Evolutionary conservation across 805 yeast genomes (phyloP).

Genomic region (Candida boleticola): DNA sequence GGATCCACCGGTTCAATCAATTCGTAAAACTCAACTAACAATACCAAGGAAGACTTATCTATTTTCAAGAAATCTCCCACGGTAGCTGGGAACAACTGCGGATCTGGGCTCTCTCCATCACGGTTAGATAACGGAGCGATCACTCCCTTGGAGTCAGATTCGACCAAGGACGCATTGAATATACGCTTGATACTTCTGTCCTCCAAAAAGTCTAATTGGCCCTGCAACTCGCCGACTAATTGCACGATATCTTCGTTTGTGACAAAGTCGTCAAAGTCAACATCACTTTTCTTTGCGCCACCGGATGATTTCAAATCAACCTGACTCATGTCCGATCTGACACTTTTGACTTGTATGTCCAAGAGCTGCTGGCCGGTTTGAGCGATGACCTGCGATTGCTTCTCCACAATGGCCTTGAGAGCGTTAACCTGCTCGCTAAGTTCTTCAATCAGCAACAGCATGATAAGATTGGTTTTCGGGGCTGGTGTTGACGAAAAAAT

Average conservation of each 20-base stretch:
- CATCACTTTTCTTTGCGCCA: conserved; percentile 13
- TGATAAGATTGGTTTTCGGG: neutral
- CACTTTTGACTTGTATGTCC: conserved; percentile 61
- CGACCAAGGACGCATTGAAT: conserved; percentile 53
- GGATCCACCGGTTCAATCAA: conserved; percentile 54
- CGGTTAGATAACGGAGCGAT: conserved; percentile 72
- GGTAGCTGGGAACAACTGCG: conserved; percentile 55
- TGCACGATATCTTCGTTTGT: conserved; percentile 84
- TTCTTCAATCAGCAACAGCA: conserved; percentile 15
- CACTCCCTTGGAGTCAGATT: conserved; percentile 30
- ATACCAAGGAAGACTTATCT: conserved; percentile 44
- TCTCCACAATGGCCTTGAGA: conserved; percentile 53
- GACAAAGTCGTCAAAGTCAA: conserved; percentile 58
- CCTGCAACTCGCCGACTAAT: conserved; percentile 85
- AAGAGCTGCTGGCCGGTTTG: conserved; percentile 80
- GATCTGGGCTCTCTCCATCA: conserved; percentile 71
- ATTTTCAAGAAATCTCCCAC: conserved; percentile 51
- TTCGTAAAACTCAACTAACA: conserved; percentile 72
- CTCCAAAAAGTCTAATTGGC: conserved; percentile 77
- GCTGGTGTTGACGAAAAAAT: too few relatives aligned
- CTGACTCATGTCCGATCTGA: conserved; percentile 34
- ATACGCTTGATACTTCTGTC: conserved; percentile 72
- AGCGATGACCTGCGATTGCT: conserved; percentile 63
- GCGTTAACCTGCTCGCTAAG: conserved; percentile 48
- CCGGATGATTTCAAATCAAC: conserved; percentile 16